A percentile compares a stretch with the other conserved stretches of the same genome.
Conservation (phyloP, 2,329 filamentous ascomycete genomes). For the Botrytis sinoallii region DNA sequence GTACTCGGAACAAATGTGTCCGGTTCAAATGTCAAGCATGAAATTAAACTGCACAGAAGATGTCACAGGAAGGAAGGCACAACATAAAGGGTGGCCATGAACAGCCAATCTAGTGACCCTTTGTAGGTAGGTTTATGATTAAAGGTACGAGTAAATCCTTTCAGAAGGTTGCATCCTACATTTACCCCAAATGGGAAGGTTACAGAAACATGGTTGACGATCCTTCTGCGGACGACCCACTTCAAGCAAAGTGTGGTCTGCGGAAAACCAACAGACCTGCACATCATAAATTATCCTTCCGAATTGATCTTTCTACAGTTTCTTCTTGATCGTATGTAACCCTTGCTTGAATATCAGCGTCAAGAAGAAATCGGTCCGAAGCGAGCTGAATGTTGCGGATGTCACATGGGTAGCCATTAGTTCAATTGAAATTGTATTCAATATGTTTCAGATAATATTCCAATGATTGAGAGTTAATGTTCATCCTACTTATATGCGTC, state of each 20-base stretch:
- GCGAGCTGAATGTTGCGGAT: no score
- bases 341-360: no score
- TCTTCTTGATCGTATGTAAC: fast-evolving
- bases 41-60: not conserved
- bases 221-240: not conserved
- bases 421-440: not conserved
- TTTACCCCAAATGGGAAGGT: not conserved
- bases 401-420: not conserved
- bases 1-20: not conserved
- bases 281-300: not conserved
- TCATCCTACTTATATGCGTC: not conserved
- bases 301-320: not conserved
- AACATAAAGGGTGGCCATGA: not conserved
- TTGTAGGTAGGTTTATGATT: no score
- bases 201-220: not conserved
- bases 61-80: not conserved
- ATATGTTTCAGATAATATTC: not conserved
- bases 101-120: not conserved
- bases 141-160: not conserved
- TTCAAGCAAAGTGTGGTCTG: not conserved
- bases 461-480: no score
- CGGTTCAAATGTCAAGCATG: not conserved
- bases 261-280: not conserved
- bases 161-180: not conserved
- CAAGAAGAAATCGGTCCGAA: not conserved